Base-by-base conservation (phyloP, 108 stramenopile species). In the Pseudonitzschia multiseries region DNA sequence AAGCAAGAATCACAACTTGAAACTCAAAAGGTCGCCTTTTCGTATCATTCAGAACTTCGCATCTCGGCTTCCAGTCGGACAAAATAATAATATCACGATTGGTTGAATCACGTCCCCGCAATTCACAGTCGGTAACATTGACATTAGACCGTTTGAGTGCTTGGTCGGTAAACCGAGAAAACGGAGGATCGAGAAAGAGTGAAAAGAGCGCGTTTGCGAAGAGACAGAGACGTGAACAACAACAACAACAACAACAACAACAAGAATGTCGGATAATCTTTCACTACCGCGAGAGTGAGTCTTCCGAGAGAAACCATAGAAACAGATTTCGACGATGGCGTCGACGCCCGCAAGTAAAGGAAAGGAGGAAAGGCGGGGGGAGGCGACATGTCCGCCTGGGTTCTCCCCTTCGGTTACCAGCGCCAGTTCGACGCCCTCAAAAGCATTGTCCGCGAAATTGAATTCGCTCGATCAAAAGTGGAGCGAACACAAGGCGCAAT, bases 391-490 rank as follows among this genome's bases (percentile, higher is more conserved):
- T 24, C 54, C 54, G 20, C 2, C 33, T 62, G 40, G 33, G 12
- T 28, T 28, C 31, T 26, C 54, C 6, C 32, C 44, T 9, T 52
- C 53, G 21, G 26, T 36, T 18, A 6, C 17, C 33, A 57, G 50
- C 9, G 22, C 33, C 24, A 36, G 22, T 33, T 56, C 69, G 13
- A 70, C 53, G 8, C 36, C 69, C 53, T 42, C 69, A 29, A 70
- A 57, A 41, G 33, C 26, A 13, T 41, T 70, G 22, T 4, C 54
- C 15, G 56, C 52, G 53, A 70, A 70, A 42, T 70, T 70, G 21
- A 24, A 72, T 9, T 28, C 43, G 26, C 60, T 72, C 71, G 36
- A 57, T 62, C 33, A 63, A 43, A 44, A 44, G 8, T 63, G 61
- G 60, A 53, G 12, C 10, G 33, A 41, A 14, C 43, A 27, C 28